Percentiles rank a stretch among this genome's conserved stretches.
Conservation (phyloP, 257 asterid genomes). For the Solanum pinnatisectum region DNA sequence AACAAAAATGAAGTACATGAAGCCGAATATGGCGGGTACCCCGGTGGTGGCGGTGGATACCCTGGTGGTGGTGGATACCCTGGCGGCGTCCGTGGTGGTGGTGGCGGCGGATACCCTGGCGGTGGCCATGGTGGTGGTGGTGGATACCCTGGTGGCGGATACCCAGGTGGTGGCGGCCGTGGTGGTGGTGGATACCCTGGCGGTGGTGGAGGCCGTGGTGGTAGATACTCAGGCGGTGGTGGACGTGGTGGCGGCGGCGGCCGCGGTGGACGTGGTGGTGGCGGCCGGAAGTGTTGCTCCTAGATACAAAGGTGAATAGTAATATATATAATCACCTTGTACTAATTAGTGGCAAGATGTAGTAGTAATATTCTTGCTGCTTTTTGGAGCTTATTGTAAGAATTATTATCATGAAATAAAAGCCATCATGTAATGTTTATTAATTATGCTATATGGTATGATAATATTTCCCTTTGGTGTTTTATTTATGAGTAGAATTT, state of each 20-base stretch:
- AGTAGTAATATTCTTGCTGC: not conserved
- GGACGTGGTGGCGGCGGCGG: too few species aligned
- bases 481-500: not conserved
- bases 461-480: not conserved
- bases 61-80: not conserved
- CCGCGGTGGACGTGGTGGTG: not conserved
- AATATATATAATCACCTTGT: not conserved
- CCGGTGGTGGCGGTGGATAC: not conserved
- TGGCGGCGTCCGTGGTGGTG: not conserved
- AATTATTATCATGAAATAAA: not conserved
- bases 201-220: not conserved
- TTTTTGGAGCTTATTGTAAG: not conserved
- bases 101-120: not conserved
- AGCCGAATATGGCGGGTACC: not conserved
- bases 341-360: not conserved
- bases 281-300: not conserved
- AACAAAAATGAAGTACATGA: not conserved
- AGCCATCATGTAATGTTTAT: not conserved
- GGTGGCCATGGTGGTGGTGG: not conserved
- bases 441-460: not conserved
- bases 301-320: not conserved
- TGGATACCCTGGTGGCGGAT: not conserved
- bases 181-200: not conserved
- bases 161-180: not conserved
- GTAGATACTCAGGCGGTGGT: not conserved